phyloP scores from a whole-genome alignment of 495 filamentous ascomycete genomes.

The Elaphomyces granulatus region DNA sequence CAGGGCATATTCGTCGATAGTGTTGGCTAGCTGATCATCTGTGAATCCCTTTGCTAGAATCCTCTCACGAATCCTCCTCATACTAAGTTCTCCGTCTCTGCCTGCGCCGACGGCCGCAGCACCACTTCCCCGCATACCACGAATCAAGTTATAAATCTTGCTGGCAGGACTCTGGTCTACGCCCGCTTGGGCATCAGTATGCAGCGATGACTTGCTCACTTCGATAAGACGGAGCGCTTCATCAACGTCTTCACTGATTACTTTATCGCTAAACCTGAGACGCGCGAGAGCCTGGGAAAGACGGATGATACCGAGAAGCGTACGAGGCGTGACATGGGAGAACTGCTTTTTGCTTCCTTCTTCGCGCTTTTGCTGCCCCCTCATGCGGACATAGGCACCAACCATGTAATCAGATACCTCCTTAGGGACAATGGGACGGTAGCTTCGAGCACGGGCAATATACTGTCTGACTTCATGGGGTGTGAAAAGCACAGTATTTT shows the following conservation, averaged over 20 bases:
- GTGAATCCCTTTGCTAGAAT: slow-evolving; percentile 96
- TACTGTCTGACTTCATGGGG: slow-evolving; percentile 91
- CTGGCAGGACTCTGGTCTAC: slow-evolving; percentile 67
- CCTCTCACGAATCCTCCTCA: slow-evolving; percentile 73
- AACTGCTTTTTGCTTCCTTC: slow-evolving; percentile 83
- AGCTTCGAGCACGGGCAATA: slow-evolving; percentile 81
- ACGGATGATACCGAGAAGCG: slow-evolving; percentile 80
- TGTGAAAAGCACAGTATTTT: slow-evolving; percentile 57
- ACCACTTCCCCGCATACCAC: slow-evolving; percentile 67
- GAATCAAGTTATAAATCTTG: slow-evolving; percentile 88
- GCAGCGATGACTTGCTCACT: slow-evolving; percentile 76
- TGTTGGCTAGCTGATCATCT: slow-evolving; percentile 71
- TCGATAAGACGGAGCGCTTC: slow-evolving; percentile 85
- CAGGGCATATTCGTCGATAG: slow-evolving; percentile 78
- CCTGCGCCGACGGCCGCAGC: slow-evolving; percentile 61
- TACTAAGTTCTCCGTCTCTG: slow-evolving; percentile 61
- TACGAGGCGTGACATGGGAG: slow-evolving; percentile 83
- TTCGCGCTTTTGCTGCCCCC: slow-evolving; percentile 74
- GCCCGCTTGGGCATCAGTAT: slow-evolving; percentile 44
- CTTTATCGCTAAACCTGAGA: slow-evolving; percentile 67
- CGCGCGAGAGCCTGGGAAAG: slow-evolving; percentile 91
- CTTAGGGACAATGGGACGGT: slow-evolving; percentile 70
- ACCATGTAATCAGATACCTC: slow-evolving; percentile 88
- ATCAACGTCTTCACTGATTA: slow-evolving; percentile 86
- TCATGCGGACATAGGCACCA: slow-evolving; percentile 85